Conservation (phyloP, 169 alveolate genomes). For the Hepatocystis sp. region DNA sequence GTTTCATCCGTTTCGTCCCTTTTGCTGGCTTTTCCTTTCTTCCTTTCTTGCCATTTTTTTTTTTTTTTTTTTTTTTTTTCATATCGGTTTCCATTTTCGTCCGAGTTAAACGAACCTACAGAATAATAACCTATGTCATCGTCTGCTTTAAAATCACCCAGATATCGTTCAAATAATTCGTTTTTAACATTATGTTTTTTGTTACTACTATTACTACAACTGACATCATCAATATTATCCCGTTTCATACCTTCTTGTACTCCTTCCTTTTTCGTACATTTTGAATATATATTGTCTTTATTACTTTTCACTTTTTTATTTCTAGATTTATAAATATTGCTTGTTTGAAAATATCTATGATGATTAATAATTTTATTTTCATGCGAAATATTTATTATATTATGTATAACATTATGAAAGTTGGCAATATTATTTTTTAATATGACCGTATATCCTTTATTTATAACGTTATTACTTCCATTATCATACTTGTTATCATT, state of each 20-base stretch:
- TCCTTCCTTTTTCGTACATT: not conserved
- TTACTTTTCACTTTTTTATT: too few relatives aligned
- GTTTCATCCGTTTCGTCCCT: not conserved
- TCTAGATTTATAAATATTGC: too few relatives aligned
- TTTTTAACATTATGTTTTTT: too few relatives aligned
- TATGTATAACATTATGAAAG: slow-evolving; percentile 73
- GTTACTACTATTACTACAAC: not conserved
- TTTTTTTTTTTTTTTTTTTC: slow-evolving; percentile 5
- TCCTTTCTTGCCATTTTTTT: not conserved
- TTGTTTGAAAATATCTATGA: slow-evolving; percentile 40
- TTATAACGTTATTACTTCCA: too few relatives aligned
- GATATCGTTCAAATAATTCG: slow-evolving; percentile 2
- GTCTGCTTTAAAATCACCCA: slow-evolving; percentile 22
- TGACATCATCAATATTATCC: too few relatives aligned
- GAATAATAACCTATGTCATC: slow-evolving; percentile 3
- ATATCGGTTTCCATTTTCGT: not conserved
- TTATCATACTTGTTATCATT: too few relatives aligned
- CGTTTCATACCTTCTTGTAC: too few relatives aligned
- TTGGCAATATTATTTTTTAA: slow-evolving; percentile 57
- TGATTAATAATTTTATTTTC: slow-evolving; percentile 42
- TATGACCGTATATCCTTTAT: slow-evolving; percentile 59
- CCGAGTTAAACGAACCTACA: slow-evolving; percentile 17
- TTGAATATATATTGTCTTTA: too few relatives aligned
- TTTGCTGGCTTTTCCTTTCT: not conserved
- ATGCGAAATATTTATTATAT: slow-evolving; percentile 37